These are phyloP conservation scores for Mayamaea pseudoterrestris DNA, from an alignment of 108 stramenopile species.

Conservation along the genomic window DNA sequence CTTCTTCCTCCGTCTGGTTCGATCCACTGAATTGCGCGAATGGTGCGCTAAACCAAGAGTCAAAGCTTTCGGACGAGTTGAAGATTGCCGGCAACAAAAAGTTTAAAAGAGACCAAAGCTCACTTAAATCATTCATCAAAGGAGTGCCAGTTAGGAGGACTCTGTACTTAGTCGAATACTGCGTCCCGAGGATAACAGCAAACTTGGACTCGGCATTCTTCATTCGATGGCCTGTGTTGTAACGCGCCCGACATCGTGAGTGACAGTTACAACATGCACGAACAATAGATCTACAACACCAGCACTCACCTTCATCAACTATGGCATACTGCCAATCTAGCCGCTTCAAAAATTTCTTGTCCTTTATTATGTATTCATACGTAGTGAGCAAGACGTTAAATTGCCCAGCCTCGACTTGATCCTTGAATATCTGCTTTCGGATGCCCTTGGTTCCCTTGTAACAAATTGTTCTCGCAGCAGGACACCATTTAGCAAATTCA, in stretches of 20 bases:
- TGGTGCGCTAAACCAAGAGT: slow-evolving; percentile 86
- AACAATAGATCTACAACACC: too few relatives aligned
- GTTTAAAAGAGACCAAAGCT: slow-evolving; percentile 62
- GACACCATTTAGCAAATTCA: slow-evolving; percentile 74
- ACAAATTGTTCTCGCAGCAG: slow-evolving; percentile 43
- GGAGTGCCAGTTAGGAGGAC: slow-evolving; percentile 85
- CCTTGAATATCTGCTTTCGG: slow-evolving; percentile 56
- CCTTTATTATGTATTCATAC: slow-evolving; percentile 87
- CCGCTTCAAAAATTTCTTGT: slow-evolving; percentile 71
- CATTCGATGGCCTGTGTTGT: too few relatives aligned
- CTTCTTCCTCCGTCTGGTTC: slow-evolving; percentile 28
- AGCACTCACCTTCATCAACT: slow-evolving; percentile 92
- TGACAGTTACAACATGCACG: too few relatives aligned
- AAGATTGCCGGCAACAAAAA: slow-evolving; percentile 56
- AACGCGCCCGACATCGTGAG: too few relatives aligned
- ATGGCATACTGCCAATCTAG: slow-evolving; percentile 83
- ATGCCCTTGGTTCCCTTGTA: slow-evolving; percentile 69
- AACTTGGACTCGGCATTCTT: slow-evolving; percentile 72
- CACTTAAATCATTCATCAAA: slow-evolving; percentile 63
- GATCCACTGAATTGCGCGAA: slow-evolving; percentile 63
- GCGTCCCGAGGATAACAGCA: slow-evolving; percentile 47
- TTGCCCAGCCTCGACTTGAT: slow-evolving; percentile 63
- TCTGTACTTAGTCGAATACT: slow-evolving; percentile 38
- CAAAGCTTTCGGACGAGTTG: slow-evolving; percentile 67
- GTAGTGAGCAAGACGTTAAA: slow-evolving; percentile 88